Evolutionary conservation across 768 basidiomycete genomes (phyloP), one percentile per base, ranked within the genome.

Genomic region (Lactarius evosmus): DNA sequence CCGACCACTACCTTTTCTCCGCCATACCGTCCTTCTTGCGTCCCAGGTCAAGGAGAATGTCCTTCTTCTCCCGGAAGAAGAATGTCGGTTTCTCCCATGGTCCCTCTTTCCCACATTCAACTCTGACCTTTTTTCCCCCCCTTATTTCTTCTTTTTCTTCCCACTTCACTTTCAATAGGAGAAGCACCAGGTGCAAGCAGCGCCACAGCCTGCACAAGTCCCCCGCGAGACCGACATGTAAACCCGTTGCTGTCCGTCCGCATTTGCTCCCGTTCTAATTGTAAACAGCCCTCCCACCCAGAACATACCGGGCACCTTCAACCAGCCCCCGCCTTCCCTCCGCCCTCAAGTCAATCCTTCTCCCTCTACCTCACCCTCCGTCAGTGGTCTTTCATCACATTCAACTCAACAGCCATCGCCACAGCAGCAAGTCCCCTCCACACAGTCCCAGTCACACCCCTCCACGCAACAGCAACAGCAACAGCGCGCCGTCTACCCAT

Each of bases 31-130:
- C 83, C 73, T 75, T 88, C 75, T 76, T 87, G 74, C 78, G 79
- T 68, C 73, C 74, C 74, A 82, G 83, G 76, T 72, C 83, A 68
- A 78, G 86, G 75, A 87, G 87, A 85, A 93, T 93, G 91, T 91
- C 90, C 82, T 93, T 92, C 89, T 93, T 93, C 84, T 88, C 85
- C 50, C 83, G 89, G 83, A 91, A 86, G 87, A 92, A 90, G 83
- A 68, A 60, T 40, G 58, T 82, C 77, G 56, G 75, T 61, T 77
- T 19, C 25, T 25, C 51, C 49, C 51, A 17, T 44, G 3, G 53
- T 59, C 55, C 50, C 55, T 53, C 61, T 44, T 62, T 61, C 33
- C 54, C 50, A 22, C 58, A 61, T 51, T 49, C 50, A 12, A 30
- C 27, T 44, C 56, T 62, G 32, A 58, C 51, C 14, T 19, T 22